These are phyloP conservation scores for Discostella stelligeroides DNA, from an alignment of 108 stramenopile species.

Conservation along the genomic window DNA sequence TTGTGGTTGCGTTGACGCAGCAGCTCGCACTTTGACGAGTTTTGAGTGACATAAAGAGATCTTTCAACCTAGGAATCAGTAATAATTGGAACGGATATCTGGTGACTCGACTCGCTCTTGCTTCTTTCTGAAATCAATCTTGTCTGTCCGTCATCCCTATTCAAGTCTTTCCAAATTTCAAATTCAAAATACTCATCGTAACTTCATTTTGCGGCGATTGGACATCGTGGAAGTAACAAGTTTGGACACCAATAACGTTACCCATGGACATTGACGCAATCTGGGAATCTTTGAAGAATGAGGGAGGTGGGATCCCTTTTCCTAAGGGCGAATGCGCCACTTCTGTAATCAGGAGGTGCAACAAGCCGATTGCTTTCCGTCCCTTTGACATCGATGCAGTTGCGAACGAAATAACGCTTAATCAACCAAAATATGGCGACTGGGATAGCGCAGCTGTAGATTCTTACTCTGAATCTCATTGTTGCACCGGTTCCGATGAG, in stretches of 20 bases:
- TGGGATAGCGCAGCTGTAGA: neutral
- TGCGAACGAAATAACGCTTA: neutral
- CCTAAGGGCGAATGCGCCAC: neutral
- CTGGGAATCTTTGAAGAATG: conserved; percentile 38
- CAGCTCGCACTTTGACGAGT: neutral
- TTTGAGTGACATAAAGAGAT: too few relatives aligned
- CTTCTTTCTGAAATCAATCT: too few relatives aligned
- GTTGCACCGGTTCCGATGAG: neutral
- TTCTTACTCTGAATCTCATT: neutral
- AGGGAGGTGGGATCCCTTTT: conserved; percentile 20
- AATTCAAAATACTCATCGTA: too few relatives aligned
- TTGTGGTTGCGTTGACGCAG: too few relatives aligned
- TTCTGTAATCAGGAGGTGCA: neutral
- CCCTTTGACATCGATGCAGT: conserved; percentile 22
- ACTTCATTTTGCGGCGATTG: too few relatives aligned
- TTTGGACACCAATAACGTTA: neutral
- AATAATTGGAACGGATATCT: too few relatives aligned
- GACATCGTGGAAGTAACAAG: too few relatives aligned
- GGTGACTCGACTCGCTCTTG: too few relatives aligned
- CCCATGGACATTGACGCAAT: conserved; percentile 26
- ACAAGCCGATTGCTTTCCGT: neutral
- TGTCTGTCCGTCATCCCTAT: too few relatives aligned
- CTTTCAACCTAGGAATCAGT: too few relatives aligned
- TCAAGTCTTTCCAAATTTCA: too few relatives aligned
- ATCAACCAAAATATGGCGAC: neutral